Evolutionary conservation across 345 rosid genomes (phyloP), one percentile per base, ranked within the genome.

Genomic region (Chamaenerion angustifolium): DNA sequence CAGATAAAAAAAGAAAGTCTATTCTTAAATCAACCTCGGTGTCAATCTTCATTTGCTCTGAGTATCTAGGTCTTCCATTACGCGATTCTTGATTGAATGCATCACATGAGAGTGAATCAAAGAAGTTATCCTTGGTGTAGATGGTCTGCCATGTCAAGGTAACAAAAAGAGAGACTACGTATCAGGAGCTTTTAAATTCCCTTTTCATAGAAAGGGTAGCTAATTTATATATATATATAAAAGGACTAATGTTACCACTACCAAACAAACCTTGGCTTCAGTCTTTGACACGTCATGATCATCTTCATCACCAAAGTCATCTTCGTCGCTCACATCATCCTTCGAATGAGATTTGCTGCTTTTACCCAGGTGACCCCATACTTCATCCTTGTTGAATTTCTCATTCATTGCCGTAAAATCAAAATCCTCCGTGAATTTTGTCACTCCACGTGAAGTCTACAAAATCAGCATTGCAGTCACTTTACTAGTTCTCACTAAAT

Each of bases 301-400:
- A 50, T 63, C 74, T 60, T 64, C 83, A 45, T 71, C 60, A 55
- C 62, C 70, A 59, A 25, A 73, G 61, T 74, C 77, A 58, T 81
- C 85, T 59, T 74, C 94, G 54, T 72, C 78, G 50, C 55, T 66
- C 49, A 49, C 58, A 45, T 45, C 51, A 52, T 67, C 71, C 57
- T 56, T 71, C 52, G 55, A 40, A 52, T 68, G 48, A 50, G 65
- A 56, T 64, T 72, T 76, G 58, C 61, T 68, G 57, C 64, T 76
- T 75, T 83, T 88, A 46, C 96, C 96, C 42, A 88, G 90, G 67
- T 88, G 77, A 55, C 94, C 96, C 96, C 96, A 88, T 10, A 88
- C 90, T 69, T 88, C 94, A 68, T 88, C 88, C 76, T 88, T 88
- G 35, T 88, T 88, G 66, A 88, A 88, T 71, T 79, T 88, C 63